Evolutionary conservation across 495 filamentous ascomycete genomes (phyloP), one percentile per base, ranked within the genome.

Genomic region (Tuber magnatum): DNA sequence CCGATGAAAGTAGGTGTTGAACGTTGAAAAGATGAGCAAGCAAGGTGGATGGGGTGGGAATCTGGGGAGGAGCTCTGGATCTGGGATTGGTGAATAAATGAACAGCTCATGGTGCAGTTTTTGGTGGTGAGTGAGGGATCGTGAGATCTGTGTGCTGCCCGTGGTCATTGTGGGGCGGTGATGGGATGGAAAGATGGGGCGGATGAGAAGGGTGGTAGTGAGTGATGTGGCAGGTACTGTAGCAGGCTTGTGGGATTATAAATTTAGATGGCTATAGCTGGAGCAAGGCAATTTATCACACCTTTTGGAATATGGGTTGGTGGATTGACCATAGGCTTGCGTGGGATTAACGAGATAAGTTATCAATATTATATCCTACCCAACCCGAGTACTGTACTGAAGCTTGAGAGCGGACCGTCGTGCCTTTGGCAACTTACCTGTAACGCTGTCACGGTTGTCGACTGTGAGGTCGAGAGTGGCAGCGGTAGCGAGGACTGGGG

Each of bases 191-290:
- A 48, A 22, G 51, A 56, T 61, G 56, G 56, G 56, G 51, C 12
- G 56, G 28, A 65, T 65, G 56, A 5, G 28, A 18, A 9, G 24
- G 1, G 8, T 2, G 24, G 28, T 35, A 65, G 28, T 65, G 28
- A 65, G 56, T 65, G 56, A 65, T 65, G 56, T 65, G 56, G 56
- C 56, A 65, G 56, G 56, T 35, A n/a, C n/a, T n/a, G n/a, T n/a
- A 28, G 28, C 51, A 61, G 51, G n/a, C n/a, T 18, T 35, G 28
- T 65, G 56, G 56, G 51, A 48, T 48, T 24, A 24, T 18, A 24
- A 22, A 22, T 28, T 28, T 56, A 24, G 24, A 56, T n/a, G 24
- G 46, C 22, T 56, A 3, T 28, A 24, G 51, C 51, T 1, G 1
- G 51, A 3, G 51, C 10, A 32, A 28, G n/a, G 51, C 51, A 24